Evolutionary conservation across 768 basidiomycete species (phyloP), one percentile per base, ranked within the genome.

Genomic region (Cantharellus cinnabarinus): DNA sequence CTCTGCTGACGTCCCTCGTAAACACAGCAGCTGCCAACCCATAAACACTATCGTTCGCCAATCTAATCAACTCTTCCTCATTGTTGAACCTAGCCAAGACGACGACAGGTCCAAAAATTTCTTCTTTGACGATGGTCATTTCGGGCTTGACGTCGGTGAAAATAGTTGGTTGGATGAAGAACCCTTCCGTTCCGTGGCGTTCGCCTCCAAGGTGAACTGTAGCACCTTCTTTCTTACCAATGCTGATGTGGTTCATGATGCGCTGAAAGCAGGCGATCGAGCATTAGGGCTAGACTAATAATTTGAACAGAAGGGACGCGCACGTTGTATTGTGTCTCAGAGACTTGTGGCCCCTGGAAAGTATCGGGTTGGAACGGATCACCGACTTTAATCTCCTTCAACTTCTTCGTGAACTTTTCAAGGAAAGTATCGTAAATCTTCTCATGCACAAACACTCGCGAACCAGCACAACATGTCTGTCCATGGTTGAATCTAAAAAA

Each of bases 1-100:
- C 56, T 37, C 40, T 5, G 15, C 2, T 40, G 5, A 64, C 60
- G 58, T 72, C 65, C 2, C 79, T 74, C 42, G 85, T 81, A 75
- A 90, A 94, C 59, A 98, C 80, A 4, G 84, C 83, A 2, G 85
- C 81, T 10, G 89, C 88, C 51, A 95, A 78, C 59, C 93, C 93
- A 68, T 91, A 93, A 56, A 72, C 65, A 0, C 86, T 83, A 67
- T 93, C 83, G 70, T 98, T 98, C 34, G 89, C 94, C 56, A 57
- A 14, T 35, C 42, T 42, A 14, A 57, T 15, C 15, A 57, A 1
- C 14, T 57, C 56, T 56, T 75, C 73, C 63, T 78, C 77, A 41
- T 78, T 75, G 65, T 81, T 77, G 72, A 89, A 89, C 67, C 80
- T 82, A 72, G 82, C 76, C 41, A 90, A 70, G 39, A 81, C 83